These are phyloP conservation scores for Harringtonia lauricola DNA, from an alignment of 2,329 filamentous ascomycete species.

Conservation along the genomic window DNA sequence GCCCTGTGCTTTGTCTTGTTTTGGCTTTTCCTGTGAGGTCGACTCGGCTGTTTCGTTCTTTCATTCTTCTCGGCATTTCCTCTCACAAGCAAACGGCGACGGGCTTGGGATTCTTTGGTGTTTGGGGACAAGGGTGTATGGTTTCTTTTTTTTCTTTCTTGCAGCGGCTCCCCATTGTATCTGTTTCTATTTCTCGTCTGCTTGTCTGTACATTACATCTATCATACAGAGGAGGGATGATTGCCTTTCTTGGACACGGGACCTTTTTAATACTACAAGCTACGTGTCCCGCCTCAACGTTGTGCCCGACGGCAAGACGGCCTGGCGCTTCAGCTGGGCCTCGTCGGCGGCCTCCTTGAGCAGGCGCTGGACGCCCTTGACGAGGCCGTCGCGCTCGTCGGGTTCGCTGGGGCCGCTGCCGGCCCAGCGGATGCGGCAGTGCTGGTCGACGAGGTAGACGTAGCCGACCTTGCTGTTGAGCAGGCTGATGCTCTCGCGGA, in stretches of 20 bases:
- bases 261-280: too few species aligned
- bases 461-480: conserved; percentile 91
- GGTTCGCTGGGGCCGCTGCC: conserved; percentile 61
- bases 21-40: conserved; percentile 57
- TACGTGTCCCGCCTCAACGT: too few species aligned
- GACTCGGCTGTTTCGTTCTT: neutral
- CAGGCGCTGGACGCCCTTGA: conserved; percentile 51
- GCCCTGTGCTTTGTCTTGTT: conserved; percentile 84
- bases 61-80: neutral
- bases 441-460: conserved; percentile 77
- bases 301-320: too few species aligned
- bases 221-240: too few species aligned
- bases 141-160: too few species aligned
- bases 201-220: too few species aligned
- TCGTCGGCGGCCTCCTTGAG: conserved; percentile 23
- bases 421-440: conserved; percentile 90
- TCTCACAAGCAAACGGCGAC: neutral
- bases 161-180: too few species aligned
- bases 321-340: neutral
- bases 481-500: conserved; percentile 54
- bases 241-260: too few species aligned
- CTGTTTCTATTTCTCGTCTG: too few species aligned
- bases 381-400: conserved; percentile 56
- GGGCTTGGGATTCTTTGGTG: neutral
- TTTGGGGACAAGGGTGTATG: too few species aligned